Conservation (phyloP, 1,284 basidiomycete species). For the Grifola frondosa region DNA sequence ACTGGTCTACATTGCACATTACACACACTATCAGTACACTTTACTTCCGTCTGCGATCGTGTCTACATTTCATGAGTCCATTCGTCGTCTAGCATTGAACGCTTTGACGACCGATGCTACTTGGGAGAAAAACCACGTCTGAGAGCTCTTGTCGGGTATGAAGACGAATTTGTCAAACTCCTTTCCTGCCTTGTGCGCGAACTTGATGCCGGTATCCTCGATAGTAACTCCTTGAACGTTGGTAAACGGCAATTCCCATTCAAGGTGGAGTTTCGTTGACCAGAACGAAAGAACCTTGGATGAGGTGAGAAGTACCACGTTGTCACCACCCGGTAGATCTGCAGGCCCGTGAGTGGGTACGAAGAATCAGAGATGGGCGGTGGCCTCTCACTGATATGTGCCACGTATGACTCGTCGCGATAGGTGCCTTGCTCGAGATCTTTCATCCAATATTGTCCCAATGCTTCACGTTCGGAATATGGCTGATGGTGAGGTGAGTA, state of each 20-base stretch:
- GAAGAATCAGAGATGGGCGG: not conserved
- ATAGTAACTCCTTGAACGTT: conserved; percentile 87
- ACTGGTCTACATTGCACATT: conserved; percentile 20
- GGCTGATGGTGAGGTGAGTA: conserved; percentile 48
- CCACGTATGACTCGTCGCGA: conserved; percentile 86
- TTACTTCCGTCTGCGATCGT: conserved; percentile 14
- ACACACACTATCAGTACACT: conserved; percentile 26
- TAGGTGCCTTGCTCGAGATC: conserved; percentile 88
- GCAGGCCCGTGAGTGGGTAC: not conserved
- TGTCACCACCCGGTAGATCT: conserved; percentile 72
- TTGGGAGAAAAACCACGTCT: conserved; percentile 77
- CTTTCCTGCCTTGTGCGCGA: conserved; percentile 74
- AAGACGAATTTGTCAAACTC: conserved; percentile 75
- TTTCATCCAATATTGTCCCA: conserved; percentile 96
- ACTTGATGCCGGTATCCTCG: conserved; percentile 84
- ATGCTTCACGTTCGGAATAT: conserved; percentile 85
- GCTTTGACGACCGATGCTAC: conserved; percentile 72
- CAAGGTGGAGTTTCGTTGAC: conserved; percentile 81
- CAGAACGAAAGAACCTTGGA: conserved; percentile 82
- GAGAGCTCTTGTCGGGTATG: conserved; percentile 70
- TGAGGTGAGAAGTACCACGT: conserved; percentile 82
- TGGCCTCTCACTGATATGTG: conserved; percentile 73
- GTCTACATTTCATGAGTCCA: conserved; percentile 58
- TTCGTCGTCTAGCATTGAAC: conserved; percentile 69
- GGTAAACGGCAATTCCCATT: conserved; percentile 91